Conservation (phyloP, 2,329 filamentous ascomycete species). For the Cladophialophora chaetospira region DNA sequence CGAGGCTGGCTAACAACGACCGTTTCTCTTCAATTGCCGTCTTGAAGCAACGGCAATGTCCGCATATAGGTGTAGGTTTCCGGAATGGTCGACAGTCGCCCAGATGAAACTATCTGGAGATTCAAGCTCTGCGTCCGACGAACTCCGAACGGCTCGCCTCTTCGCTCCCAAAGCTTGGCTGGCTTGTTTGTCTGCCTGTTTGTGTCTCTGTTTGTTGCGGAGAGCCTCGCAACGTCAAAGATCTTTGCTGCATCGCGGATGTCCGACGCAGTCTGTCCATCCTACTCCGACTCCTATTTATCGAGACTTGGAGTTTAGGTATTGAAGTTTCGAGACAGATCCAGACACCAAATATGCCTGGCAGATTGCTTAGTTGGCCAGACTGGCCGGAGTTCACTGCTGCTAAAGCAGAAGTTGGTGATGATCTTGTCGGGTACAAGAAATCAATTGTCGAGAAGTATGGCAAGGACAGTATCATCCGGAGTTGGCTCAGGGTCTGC, state of each 20-base stretch:
- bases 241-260: background rate
- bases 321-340: background rate
- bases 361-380: conserved; percentile 33
- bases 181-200: background rate
- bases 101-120: background rate
- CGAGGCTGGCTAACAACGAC: background rate
- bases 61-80: background rate
- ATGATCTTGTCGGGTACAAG: conserved; percentile 35
- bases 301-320: background rate
- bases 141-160: background rate
- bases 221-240: no score
- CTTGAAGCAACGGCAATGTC: background rate
- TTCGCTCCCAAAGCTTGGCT: background rate
- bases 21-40: background rate
- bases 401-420: conserved; percentile 20
- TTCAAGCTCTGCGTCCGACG: background rate
- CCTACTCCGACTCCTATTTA: background rate
- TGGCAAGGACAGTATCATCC: conserved; percentile 39
- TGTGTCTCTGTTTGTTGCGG: no score
- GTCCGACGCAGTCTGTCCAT: background rate
- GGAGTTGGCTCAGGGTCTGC: conserved; percentile 46
- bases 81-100: background rate
- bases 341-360: conserved; percentile 26
- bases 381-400: conserved; percentile 36
- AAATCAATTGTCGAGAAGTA: conserved; percentile 42